A percentile compares a stretch with the other conserved stretches of the same genome.
Evolutionary conservation across 768 basidiomycete genomes (phyloP).

Genomic region (Macrolepiota albuminosa): DNA sequence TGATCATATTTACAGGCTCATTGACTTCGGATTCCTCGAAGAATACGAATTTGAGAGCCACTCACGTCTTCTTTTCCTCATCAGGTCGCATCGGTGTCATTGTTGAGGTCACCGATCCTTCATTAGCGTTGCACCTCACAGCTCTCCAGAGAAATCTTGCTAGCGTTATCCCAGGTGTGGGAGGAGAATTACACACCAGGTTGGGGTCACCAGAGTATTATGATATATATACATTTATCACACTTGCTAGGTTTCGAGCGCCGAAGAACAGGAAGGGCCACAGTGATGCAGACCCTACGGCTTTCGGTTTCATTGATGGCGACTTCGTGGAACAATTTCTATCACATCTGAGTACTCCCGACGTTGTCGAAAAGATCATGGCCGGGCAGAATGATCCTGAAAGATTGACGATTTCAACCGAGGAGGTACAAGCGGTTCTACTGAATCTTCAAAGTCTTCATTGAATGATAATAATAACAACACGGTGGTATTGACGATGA

Average conservation of each 20-base stretch:
- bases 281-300: constrained; percentile 50
- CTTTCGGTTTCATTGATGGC: constrained; percentile 84
- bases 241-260: constrained; percentile 54
- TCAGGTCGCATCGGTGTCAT: constrained; percentile 78
- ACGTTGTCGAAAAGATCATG: constrained; percentile 47
- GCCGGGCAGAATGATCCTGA: constrained; percentile 58
- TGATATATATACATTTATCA: neutral
- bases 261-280: constrained; percentile 54
- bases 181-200: constrained; percentile 64
- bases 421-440: constrained; percentile 39
- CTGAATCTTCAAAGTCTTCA: constrained; percentile 54
- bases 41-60: constrained; percentile 41
- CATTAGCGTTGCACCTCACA: constrained; percentile 54
- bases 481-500: constrained; percentile 7
- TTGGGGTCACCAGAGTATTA: constrained; percentile 15
- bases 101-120: constrained; percentile 49
- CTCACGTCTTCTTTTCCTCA: constrained; percentile 71
- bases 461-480: constrained; percentile 27
- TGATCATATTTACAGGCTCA: constrained; percentile 39
- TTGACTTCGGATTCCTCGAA: constrained; percentile 42
- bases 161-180: constrained; percentile 43
- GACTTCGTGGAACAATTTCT: constrained; percentile 76
- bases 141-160: constrained; percentile 75
- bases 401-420: constrained; percentile 39
- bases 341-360: constrained; percentile 30